Evolutionary conservation across 2,329 filamentous ascomycete genomes (phyloP).

Genomic region (Lasiodiplodia sp.): DNA sequence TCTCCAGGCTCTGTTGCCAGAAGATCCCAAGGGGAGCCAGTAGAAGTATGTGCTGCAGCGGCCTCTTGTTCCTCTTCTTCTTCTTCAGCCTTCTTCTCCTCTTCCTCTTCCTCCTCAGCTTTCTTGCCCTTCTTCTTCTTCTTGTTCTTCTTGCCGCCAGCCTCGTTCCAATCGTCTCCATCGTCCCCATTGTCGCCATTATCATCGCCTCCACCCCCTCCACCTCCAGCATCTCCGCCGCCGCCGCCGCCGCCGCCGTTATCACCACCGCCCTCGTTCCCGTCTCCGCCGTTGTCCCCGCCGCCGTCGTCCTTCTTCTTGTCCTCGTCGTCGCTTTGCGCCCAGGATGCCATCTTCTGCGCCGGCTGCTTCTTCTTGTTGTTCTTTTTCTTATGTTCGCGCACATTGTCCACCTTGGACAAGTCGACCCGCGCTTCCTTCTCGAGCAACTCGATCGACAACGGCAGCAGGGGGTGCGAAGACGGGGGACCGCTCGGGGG

Average conservation of each 20-base stretch:
- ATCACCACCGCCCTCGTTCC: conserved; percentile 37
- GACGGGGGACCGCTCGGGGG: neutral
- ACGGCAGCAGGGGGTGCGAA: neutral
- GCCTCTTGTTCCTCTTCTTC: conserved; percentile 39
- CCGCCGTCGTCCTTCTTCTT: conserved; percentile 52
- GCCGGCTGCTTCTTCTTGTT: conserved; percentile 60
- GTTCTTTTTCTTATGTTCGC: conserved; percentile 62
- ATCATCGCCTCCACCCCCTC: conserved; percentile 40
- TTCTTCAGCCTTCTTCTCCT: conserved; percentile 47
- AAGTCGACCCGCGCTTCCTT: conserved; percentile 61
- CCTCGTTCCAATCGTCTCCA: conserved; percentile 43
- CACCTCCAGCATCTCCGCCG: conserved; percentile 46
- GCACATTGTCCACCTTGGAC: conserved; percentile 59
- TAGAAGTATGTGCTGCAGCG: conserved; percentile 36
- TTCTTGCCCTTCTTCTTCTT: conserved; percentile 49
- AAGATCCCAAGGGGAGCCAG: conserved; percentile 35
- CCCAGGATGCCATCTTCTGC: conserved; percentile 43
- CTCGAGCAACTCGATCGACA: conserved; percentile 10
- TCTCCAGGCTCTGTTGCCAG: conserved; percentile 22
- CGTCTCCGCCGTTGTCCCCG: conserved; percentile 45
- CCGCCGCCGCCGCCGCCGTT: conserved; percentile 41
- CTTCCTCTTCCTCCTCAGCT: conserved; percentile 37
- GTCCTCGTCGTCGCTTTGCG: conserved; percentile 56
- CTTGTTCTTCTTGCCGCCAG: conserved; percentile 49
- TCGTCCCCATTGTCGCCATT: conserved; percentile 38